Base-by-base conservation (phyloP, 345 rosid species). In the Chamaenerion angustifolium region DNA sequence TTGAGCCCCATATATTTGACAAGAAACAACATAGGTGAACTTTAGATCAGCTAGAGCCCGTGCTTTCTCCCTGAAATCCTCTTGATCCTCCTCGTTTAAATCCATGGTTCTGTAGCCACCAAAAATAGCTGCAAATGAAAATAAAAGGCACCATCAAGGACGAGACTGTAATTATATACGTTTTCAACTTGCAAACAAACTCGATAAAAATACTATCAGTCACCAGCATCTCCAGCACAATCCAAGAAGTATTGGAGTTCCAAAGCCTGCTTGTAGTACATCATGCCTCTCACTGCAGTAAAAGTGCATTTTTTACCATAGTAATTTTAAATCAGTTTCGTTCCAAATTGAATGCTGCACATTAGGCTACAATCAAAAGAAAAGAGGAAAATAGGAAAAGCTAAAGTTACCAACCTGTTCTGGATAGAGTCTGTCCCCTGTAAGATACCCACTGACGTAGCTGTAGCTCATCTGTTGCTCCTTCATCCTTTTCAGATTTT, bases 1-100 rank as follows among this genome's bases (percentile, higher is more conserved):
- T 63, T 82, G 96, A 68, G 64, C 62, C 21, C 98, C 98, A 71
- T 82, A 82, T 42, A 87, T 19, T 63, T 92, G 98, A 79, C 98
- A 92, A 19, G 98, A 92, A 66, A 92, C 98, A 51, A 92, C 95
- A 63, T 87, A 92, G 40, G 95, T 87, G 72, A 87, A 88, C 78
- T 92, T 92, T 69, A 92, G 42, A 74, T 84, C 78, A 13, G 84
- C 94, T 54, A 84, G 73, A 65, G 98, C 96, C 54, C 69, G 72
- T 27, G 79, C 77, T 8, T 45, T 57, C 43, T 75, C 81, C 11
- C 0, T 1, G 31, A 49, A 66, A 47, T 19, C 57, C 61, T 52
- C 64, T 6, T n/a, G 68, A 31, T 56, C 50, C 40, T 54, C 66
- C 58, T 62, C 75, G 43, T 47, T 49, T 42, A 48, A 61, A 44